phyloP scores from a whole-genome alignment of 2,329 filamentous ascomycete genomes.

The Trichoderma afroharzianum region DNA sequence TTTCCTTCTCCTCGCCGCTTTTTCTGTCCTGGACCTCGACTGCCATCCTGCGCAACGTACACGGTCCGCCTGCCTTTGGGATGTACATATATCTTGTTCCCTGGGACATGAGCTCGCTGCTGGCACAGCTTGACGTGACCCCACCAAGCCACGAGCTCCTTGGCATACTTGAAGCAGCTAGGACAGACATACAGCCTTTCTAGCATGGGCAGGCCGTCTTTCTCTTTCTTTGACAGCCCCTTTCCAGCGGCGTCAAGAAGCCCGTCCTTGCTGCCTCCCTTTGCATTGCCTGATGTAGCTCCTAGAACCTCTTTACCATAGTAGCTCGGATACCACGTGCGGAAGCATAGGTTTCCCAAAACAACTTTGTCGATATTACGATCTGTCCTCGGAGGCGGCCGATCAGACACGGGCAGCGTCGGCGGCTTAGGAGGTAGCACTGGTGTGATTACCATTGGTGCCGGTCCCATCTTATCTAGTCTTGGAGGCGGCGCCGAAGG shows the following conservation, averaged over 20 bases:
- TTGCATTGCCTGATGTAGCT: slow-evolving; percentile 37
- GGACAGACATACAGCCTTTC: slow-evolving; percentile 81
- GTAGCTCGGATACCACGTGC: slow-evolving; percentile 90
- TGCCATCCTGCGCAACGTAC: slow-evolving; percentile 32
- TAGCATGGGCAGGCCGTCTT: slow-evolving; percentile 45
- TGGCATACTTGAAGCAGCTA: slow-evolving; percentile 90
- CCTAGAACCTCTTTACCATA: slow-evolving; percentile 71
- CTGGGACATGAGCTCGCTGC: slow-evolving; percentile 51
- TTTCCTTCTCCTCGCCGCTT: slow-evolving; percentile 36
- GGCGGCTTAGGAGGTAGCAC: slow-evolving; percentile 32
- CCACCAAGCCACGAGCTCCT: slow-evolving; percentile 56
- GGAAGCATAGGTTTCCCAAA: slow-evolving; percentile 77
- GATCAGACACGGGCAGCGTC: slow-evolving; percentile 26
- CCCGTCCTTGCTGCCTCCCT: slow-evolving; percentile 27
- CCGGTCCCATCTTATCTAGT: slow-evolving; percentile 28
- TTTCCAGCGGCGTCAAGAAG: slow-evolving; percentile 30
- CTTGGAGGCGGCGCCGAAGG: slow-evolving; percentile 32
- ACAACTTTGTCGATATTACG: slow-evolving; percentile 86
- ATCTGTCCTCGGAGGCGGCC: slow-evolving; percentile 45
- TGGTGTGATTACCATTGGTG: slow-evolving; percentile 18
- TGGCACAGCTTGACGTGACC: slow-evolving; percentile 58
- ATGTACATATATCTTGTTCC: slow-evolving; percentile 69
- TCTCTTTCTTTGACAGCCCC: slow-evolving; percentile 32
- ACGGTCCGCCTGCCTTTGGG: slow-evolving; percentile 45
- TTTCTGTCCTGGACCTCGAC: slow-evolving; percentile 33